phyloP scores from a whole-genome alignment of 805 yeast genomes.

The Cyberlindnera petersonii region DNA sequence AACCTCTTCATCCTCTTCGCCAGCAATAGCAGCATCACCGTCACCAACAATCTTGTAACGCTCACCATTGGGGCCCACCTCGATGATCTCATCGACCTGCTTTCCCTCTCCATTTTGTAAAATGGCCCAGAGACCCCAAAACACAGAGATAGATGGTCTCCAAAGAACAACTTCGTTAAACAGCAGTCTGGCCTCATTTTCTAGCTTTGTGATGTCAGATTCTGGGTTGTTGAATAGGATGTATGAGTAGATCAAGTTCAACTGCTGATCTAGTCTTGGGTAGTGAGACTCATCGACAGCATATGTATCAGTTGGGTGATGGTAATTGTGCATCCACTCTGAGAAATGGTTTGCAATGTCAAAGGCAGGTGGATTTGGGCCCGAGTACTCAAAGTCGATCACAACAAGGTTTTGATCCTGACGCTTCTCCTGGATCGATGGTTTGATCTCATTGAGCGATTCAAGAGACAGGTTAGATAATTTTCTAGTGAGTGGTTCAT shows the following conservation, averaged over 20 bases:
- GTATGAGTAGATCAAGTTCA: constrained; percentile 73
- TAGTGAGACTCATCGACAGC: constrained; percentile 49
- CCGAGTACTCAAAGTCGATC: constrained; percentile 94
- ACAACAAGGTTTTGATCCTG: constrained; percentile 80
- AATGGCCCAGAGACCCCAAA: constrained; percentile 92
- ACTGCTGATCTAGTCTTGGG: constrained; percentile 66
- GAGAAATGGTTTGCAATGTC: constrained; percentile 91
- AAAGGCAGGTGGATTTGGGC: constrained; percentile 82
- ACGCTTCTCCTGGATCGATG: constrained; percentile 35
- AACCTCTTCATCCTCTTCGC: constrained; percentile 21
- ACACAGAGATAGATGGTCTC: constrained; percentile 75
- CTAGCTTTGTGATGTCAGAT: constrained; percentile 30
- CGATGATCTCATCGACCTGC: constrained; percentile 29
- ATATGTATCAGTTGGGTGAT: constrained; percentile 40
- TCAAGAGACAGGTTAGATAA: constrained; percentile 25
- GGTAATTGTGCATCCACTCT: constrained; percentile 97
- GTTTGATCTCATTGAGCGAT: constrained; percentile 28
- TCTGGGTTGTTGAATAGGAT: constrained; percentile 15
- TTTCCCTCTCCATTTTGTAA: constrained; percentile 57
- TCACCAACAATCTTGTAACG: constrained; percentile 35
- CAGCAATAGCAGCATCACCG: constrained; percentile 16
- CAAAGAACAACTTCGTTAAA: constrained; percentile 67
- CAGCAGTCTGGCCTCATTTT: constrained; percentile 44
- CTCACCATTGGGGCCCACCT: constrained; percentile 56
- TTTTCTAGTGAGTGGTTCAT: constrained; percentile 2